These are phyloP conservation scores for Dactylorhiza incarnata DNA, from an alignment of 106 monocot genomes.

Conservation along the genomic window DNA sequence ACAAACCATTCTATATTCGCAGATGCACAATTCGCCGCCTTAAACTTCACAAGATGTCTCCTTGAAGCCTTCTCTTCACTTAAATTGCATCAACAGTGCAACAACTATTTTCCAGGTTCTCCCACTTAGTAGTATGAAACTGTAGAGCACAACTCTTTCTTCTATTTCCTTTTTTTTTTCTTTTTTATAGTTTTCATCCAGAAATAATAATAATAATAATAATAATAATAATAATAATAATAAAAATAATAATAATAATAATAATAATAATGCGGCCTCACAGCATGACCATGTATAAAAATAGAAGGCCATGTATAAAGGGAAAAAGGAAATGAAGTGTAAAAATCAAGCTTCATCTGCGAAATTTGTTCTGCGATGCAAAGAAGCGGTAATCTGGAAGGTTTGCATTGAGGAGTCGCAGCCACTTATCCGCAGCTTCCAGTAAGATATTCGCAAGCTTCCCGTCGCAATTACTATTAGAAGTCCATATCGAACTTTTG, in stretches of 20 bases:
- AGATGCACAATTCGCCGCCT: too few relatives aligned
- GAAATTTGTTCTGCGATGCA: neutral
- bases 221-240: too few relatives aligned
- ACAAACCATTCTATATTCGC: too few relatives aligned
- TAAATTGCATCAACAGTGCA: neutral
- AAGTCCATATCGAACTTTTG: conserved; percentile 39
- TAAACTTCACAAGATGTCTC: too few relatives aligned
- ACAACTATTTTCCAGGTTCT: neutral
- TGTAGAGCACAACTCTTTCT: neutral
- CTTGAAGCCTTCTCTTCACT: too few relatives aligned
- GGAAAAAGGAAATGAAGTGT: neutral
- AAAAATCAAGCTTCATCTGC: neutral
- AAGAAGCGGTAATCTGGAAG: conserved; percentile 67
- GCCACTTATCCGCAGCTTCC: conserved; percentile 51
- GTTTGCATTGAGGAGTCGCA: conserved; percentile 22
- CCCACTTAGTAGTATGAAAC: neutral
- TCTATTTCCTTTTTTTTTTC: neutral
- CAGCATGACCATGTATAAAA: neutral
- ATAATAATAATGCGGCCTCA: too few relatives aligned
- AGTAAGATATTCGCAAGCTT: conserved; percentile 22
- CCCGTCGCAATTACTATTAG: conserved; percentile 21
- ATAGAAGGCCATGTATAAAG: neutral
- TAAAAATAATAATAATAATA: too few relatives aligned
- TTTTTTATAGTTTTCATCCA: neutral
- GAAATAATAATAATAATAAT: too few relatives aligned